Conservation (phyloP, 768 basidiomycete genomes). For the Lanmaoa pseudosensibilis region DNA sequence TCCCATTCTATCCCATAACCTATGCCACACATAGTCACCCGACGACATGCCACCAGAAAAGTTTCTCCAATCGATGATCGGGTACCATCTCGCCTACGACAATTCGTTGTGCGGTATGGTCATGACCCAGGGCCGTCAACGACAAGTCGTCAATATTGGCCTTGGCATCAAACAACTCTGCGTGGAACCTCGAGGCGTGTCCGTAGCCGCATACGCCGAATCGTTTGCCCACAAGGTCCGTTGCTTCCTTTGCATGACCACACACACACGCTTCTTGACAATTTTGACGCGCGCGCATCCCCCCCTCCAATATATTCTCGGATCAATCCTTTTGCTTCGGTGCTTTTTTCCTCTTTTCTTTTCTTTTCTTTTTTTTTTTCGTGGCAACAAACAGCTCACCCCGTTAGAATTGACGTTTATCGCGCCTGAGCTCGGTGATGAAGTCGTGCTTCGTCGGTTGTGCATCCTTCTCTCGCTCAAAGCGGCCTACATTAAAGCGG, state of each 20-base stretch:
- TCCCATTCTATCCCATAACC: neutral
- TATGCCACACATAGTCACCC: constrained; percentile 38
- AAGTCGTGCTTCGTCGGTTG: constrained; percentile 68
- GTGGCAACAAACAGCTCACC: constrained; percentile 38
- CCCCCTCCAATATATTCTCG: neutral
- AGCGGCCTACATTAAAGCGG: constrained; percentile 78
- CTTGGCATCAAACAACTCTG: constrained; percentile 71
- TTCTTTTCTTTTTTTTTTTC: too few species aligned
- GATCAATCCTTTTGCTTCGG: too few species aligned
- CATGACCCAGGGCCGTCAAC: constrained; percentile 76
- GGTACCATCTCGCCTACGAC: constrained; percentile 71
- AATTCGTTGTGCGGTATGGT: constrained; percentile 79
- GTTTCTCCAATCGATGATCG: constrained; percentile 72
- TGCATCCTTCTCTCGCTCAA: constrained; percentile 80
- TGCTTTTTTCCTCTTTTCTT: neutral
- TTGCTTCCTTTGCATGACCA: neutral
- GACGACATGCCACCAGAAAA: constrained; percentile 65
- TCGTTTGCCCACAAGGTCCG: constrained; percentile 74
- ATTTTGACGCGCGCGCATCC: neutral
- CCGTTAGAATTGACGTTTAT: constrained; percentile 54
- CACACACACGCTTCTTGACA: neutral
- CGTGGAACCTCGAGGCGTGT: constrained; percentile 59
- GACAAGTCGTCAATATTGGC: constrained; percentile 79
- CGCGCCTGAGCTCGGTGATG: constrained; percentile 52
- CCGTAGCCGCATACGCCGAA: constrained; percentile 65